Evolutionary conservation across 2,329 filamentous ascomycete genomes (phyloP).

Genomic region (Aurifilum marmelostoma): DNA sequence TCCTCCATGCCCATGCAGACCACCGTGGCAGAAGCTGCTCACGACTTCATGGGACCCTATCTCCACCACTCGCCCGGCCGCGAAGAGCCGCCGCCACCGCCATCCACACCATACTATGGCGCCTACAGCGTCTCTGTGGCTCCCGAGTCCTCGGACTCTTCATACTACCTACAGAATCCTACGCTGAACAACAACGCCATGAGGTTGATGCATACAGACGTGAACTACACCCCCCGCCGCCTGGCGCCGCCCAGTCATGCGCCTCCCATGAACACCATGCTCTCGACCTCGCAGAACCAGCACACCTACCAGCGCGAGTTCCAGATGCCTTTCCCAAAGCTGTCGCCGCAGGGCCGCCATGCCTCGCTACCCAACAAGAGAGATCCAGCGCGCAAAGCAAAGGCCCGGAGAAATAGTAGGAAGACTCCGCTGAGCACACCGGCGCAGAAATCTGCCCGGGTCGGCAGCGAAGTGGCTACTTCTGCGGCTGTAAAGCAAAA

Average conservation of each 20-base stretch:
- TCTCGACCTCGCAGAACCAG: conserved; percentile 4
- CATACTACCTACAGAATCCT: conserved; percentile 8
- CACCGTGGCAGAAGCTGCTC: conserved; percentile 38
- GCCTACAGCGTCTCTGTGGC: conserved; percentile 42
- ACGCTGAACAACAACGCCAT: conserved; percentile 1
- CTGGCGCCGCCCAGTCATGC: conserved; percentile 14
- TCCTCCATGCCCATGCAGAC: conserved; percentile 51
- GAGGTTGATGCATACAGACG: conserved; percentile 14
- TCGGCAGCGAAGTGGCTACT: not conserved
- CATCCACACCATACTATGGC: conserved; percentile 41
- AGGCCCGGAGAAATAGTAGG: conserved; percentile 3
- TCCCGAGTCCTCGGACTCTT: conserved; percentile 15
- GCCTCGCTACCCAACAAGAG: conserved; percentile 13
- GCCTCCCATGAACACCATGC: conserved; percentile 12
- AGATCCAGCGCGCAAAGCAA: conserved; percentile 21
- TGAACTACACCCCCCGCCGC: conserved; percentile 24
- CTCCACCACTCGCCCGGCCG: conserved; percentile 40
- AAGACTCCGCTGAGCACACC: conserved; percentile 18
- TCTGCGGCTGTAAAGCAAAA: not conserved
- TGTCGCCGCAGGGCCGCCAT: conserved; percentile 19
- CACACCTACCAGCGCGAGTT: conserved; percentile 21
- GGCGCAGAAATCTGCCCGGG: not conserved
- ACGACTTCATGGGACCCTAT: conserved; percentile 37
- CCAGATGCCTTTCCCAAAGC: conserved; percentile 16
- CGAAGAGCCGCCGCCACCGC: conserved; percentile 32